Conservation (phyloP, 1,139 yeast species). For the Lodderomyces elongisporus region DNA sequence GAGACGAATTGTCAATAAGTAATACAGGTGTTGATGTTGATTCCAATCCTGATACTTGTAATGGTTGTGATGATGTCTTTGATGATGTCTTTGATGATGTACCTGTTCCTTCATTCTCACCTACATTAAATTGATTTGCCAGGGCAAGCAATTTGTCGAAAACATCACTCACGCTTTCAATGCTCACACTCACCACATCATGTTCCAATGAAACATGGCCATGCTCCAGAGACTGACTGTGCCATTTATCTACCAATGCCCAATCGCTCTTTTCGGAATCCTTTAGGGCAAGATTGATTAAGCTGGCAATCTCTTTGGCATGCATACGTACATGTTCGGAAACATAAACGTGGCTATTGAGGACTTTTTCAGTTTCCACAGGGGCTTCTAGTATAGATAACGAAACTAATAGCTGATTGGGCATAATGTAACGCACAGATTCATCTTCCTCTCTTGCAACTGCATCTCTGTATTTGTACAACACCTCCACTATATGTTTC, state of each 20-base stretch:
- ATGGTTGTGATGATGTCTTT: too few relatives aligned
- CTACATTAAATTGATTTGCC: too few relatives aligned
- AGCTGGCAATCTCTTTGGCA: constrained; percentile 52
- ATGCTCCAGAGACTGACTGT: too few relatives aligned
- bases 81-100: too few relatives aligned
- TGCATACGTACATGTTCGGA: constrained; percentile 55
- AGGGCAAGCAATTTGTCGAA: constrained; percentile 6
- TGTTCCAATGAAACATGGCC: too few relatives aligned
- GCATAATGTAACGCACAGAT: constrained; percentile 76
- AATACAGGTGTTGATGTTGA: neutral
- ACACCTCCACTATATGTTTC: constrained; percentile 50
- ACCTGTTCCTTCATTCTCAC: too few relatives aligned
- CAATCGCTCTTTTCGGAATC: constrained; percentile 26
- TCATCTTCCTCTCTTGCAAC: constrained; percentile 78
- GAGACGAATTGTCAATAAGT: too few relatives aligned
- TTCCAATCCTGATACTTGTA: too few relatives aligned
- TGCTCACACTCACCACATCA: constrained; percentile 1
- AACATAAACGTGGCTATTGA: constrained; percentile 45
- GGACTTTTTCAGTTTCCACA: constrained; percentile 51
- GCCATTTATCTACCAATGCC: constrained; percentile 27
- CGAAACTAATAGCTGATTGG: constrained; percentile 70
- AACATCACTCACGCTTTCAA: constrained; percentile 1
- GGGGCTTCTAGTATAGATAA: constrained; percentile 55
- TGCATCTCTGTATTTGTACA: constrained; percentile 80
- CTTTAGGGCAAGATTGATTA: constrained; percentile 41